Evolutionary conservation across 805 yeast genomes (phyloP).

Genomic region (Lipomyces sp.): DNA sequence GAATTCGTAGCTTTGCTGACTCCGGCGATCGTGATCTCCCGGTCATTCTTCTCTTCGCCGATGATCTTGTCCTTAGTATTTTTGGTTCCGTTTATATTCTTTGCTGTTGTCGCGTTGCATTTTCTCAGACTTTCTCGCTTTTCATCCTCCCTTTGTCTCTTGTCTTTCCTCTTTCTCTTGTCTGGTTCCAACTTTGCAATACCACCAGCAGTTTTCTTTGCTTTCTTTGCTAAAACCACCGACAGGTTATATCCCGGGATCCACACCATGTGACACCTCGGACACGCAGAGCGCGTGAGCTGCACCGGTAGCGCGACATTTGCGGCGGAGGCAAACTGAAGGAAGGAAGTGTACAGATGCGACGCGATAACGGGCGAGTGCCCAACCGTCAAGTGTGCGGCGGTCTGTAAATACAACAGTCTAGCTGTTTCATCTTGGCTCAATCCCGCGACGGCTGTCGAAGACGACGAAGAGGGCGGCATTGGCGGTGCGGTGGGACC

Average conservation of each 20-base stretch:
- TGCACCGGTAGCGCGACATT: conserved; percentile 15
- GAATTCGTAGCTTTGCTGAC: too few species aligned
- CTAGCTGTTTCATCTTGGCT: background rate
- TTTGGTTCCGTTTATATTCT: too few species aligned
- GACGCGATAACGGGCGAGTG: conserved; percentile 14
- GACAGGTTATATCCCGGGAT: conserved; percentile 22
- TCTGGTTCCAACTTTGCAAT: background rate
- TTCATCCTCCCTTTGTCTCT: conserved; percentile 3
- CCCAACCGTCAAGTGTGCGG: conserved; percentile 14
- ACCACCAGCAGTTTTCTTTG: too few species aligned
- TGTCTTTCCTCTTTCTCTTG: conserved; percentile 1
- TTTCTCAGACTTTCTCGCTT: background rate
- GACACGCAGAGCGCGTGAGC: conserved; percentile 19
- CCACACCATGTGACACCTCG: conserved; percentile 22
- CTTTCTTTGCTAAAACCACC: conserved; percentile 2
- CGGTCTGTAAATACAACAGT: conserved; percentile 16
- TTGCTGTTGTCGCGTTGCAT: background rate
- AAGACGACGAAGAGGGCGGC: too few species aligned
- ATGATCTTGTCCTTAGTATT: too few species aligned
- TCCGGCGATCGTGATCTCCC: too few species aligned
- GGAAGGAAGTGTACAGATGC: conserved; percentile 12
- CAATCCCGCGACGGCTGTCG: too few species aligned
- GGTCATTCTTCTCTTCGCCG: too few species aligned
- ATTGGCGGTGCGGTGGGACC: too few species aligned
- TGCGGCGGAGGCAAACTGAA: conserved; percentile 6